A percentile compares a stretch with the other conserved stretches of the same genome.
These are phyloP conservation scores for Helianthus annuus DNA, from an alignment of 129 eudicot genomes.

Conservation along the genomic window HanXRQr2.0-SUNRISE NC_035442.2:144884229-144884728, in stretches of 20 bases:
- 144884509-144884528: constrained; percentile 36
- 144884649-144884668: constrained; percentile 32
- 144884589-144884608: constrained; percentile 35
- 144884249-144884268: constrained; percentile 71
- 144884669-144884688: constrained; percentile 26
- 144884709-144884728: constrained; percentile 34
- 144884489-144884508: constrained; percentile 29
- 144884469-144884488: constrained; percentile 8
- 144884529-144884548: constrained; percentile 58
- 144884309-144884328: constrained; percentile 75
- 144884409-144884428: constrained; percentile 27
- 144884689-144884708: not conserved
- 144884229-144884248: constrained; percentile 60
- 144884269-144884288: constrained; percentile 62
- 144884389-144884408: constrained; percentile 71
- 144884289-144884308: constrained; percentile 73
- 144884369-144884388: constrained; percentile 63
- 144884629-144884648: constrained; percentile 39
- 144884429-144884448: constrained; percentile 39
- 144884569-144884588: constrained; percentile 58
- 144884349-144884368: constrained; percentile 81
- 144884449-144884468: not conserved
- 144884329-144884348: constrained; percentile 68
- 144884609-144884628: constrained; percentile 76
- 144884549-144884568: constrained; percentile 72